phyloP scores from a whole-genome alignment of 768 basidiomycete genomes.

The Trametes meyenii region DNA sequence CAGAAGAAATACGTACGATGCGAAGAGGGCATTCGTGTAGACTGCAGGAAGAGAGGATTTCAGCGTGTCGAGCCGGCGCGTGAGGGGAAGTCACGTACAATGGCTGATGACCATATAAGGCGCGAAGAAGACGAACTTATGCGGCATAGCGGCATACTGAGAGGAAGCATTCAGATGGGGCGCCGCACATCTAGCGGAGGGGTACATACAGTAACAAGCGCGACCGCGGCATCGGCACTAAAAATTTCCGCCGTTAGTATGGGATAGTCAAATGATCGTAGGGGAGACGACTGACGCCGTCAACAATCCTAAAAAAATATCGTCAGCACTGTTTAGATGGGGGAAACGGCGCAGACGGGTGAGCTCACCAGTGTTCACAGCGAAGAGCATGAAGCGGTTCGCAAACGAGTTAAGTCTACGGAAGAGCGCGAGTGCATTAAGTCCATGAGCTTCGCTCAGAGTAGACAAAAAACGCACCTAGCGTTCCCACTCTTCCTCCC shows the following conservation, averaged over 20 bases:
- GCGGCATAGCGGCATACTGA: slow-evolving; percentile 52
- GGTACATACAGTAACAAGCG: slow-evolving; percentile 42
- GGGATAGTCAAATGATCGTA: neutral
- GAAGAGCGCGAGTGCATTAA: neutral
- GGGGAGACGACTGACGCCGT: slow-evolving; percentile 37
- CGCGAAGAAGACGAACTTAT: slow-evolving; percentile 57
- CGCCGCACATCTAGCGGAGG: neutral
- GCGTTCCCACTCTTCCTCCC: slow-evolving; percentile 54
- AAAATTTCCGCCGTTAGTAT: slow-evolving; percentile 9
- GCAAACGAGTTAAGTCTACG: slow-evolving; percentile 44
- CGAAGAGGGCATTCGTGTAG: slow-evolving; percentile 60
- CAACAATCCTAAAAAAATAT: slow-evolving; percentile 41
- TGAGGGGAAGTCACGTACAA: slow-evolving; percentile 37
- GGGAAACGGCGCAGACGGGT: neutral
- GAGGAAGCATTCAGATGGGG: neutral
- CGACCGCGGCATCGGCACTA: slow-evolving; percentile 50
- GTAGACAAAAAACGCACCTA: slow-evolving; percentile 37
- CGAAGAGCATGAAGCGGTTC: slow-evolving; percentile 50
- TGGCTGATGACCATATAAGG: slow-evolving; percentile 58
- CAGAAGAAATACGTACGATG: slow-evolving; percentile 36
- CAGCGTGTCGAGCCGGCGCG: neutral
- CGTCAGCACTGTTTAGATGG: neutral
- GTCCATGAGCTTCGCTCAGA: no score
- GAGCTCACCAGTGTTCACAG: slow-evolving; percentile 55
- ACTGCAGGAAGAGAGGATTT: slow-evolving; percentile 40